A percentile compares a stretch with the other conserved stretches of the same genome.
These are phyloP conservation scores for Zizania palustris DNA, from an alignment of 202 grass and related monocot species.

Conservation along the genomic window DNA sequence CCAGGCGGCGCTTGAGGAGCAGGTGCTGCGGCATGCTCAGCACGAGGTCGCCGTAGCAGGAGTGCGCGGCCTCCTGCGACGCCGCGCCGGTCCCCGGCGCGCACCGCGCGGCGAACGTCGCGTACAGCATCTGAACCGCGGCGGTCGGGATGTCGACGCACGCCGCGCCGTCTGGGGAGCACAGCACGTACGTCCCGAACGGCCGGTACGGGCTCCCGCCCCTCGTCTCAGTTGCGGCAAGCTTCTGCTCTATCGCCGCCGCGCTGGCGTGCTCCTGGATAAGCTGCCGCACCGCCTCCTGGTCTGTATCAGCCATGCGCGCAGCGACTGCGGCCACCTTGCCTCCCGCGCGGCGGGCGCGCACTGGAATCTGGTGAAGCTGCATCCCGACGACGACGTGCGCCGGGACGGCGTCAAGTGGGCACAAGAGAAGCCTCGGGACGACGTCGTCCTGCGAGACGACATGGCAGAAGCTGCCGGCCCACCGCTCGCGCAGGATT, in stretches of 20 bases:
- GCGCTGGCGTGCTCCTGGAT: conserved; percentile 47
- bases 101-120: conserved; percentile 56
- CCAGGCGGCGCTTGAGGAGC: conserved; percentile 47
- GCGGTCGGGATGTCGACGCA: conserved; percentile 61
- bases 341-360: not conserved
- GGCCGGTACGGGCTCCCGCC: conserved; percentile 55
- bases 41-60: conserved; percentile 62
- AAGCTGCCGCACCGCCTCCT: conserved; percentile 49
- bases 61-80: conserved; percentile 50
- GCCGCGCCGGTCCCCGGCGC: not conserved
- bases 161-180: conserved; percentile 68
- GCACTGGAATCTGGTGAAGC: conserved; percentile 32
- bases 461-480: conserved; percentile 77
- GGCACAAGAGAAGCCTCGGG: conserved; percentile 88
- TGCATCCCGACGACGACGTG: conserved; percentile 44
- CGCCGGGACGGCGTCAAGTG: conserved; percentile 42
- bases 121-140: conserved; percentile 68
- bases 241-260: conserved; percentile 58
- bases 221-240: conserved; percentile 8
- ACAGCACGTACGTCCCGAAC: conserved; percentile 76
- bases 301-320: conserved; percentile 43
- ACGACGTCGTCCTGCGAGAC: conserved; percentile 74
- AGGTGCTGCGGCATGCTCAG: conserved; percentile 56
- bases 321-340: not conserved
- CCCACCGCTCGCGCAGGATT: conserved; percentile 73